These are phyloP conservation scores for Pythium aquatile DNA, from an alignment of 352 stramenopile genomes.

Conservation along the genomic window DNA sequence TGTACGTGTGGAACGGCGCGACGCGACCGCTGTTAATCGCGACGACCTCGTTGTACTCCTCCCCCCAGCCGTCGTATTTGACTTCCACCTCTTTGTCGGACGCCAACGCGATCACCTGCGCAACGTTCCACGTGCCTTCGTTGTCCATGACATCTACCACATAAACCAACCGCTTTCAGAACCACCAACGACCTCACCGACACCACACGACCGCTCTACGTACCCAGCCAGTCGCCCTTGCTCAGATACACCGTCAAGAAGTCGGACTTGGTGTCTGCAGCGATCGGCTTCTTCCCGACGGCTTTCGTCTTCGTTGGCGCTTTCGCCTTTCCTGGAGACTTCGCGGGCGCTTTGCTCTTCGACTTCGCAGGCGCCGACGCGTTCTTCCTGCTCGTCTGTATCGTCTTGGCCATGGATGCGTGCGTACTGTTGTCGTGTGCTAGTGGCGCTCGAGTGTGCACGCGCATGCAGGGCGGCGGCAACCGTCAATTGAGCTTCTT, in stretches of 20 bases:
- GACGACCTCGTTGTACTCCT: slow-evolving; percentile 61
- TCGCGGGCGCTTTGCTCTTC: neutral
- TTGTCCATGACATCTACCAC: slow-evolving; percentile 55
- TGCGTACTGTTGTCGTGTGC: neutral
- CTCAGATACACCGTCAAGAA: neutral
- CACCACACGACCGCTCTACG: neutral
- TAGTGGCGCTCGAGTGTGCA: neutral
- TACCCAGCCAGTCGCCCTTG: neutral
- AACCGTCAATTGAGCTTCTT: neutral
- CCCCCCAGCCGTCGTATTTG: slow-evolving; percentile 64
- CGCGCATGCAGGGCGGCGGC: neutral
- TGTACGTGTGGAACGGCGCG: slow-evolving; percentile 76
- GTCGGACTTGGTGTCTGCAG: neutral
- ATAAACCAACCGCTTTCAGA: neutral
- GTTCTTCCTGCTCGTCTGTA: neutral
- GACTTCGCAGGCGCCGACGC: neutral
- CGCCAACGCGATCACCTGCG: slow-evolving; percentile 36
- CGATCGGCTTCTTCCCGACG: neutral
- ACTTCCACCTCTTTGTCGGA: slow-evolving; percentile 44
- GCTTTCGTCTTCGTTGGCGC: neutral
- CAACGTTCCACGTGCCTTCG: slow-evolving; percentile 75
- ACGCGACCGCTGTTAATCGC: slow-evolving; percentile 53
- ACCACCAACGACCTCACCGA: neutral
- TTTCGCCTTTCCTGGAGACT: neutral
- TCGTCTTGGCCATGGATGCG: neutral